Evolutionary conservation across 1,284 basidiomycete species (phyloP).

Genomic region (Crucibulum parvulum): DNA sequence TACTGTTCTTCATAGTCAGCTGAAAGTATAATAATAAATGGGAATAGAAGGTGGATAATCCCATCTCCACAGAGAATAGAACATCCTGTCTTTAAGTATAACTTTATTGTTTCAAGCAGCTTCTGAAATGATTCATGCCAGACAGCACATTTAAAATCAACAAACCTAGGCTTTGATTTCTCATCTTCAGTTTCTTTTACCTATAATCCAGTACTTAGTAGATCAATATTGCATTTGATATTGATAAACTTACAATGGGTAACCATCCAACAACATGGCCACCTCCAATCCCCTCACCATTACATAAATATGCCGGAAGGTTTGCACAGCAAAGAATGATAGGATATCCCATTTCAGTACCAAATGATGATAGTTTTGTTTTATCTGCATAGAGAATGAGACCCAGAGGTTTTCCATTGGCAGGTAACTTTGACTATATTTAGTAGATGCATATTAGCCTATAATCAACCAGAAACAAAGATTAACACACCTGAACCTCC

Average conservation of each 20-base stretch:
- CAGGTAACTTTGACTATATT: constrained; percentile 15
- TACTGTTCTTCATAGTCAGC: constrained; percentile 48
- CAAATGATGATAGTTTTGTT: constrained; percentile 47
- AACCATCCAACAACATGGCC: constrained; percentile 47
- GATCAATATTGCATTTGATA: not conserved
- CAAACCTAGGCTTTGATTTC: constrained; percentile 27
- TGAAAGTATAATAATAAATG: constrained; percentile 36
- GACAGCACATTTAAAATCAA: constrained; percentile 31
- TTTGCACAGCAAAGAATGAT: constrained; percentile 43
- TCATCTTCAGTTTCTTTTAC: constrained; percentile 25
- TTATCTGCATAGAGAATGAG: constrained; percentile 49
- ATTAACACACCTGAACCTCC: constrained; percentile 17
- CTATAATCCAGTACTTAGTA: constrained; percentile 11
- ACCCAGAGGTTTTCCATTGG: constrained; percentile 17
- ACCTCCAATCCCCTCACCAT: constrained; percentile 41
- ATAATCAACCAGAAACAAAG: not conserved
- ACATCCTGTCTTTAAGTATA: constrained; percentile 20
- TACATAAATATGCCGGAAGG: constrained; percentile 40
- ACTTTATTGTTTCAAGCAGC: constrained; percentile 26
- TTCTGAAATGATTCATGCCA: constrained; percentile 35
- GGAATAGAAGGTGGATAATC: constrained; percentile 23
- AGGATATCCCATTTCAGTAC: constrained; percentile 46
- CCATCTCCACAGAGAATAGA: constrained; percentile 24
- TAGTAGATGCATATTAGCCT: too few relatives aligned
- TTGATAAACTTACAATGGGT: constrained; percentile 40